A percentile compares a stretch with the other conserved stretches of the same genome.
Conservation (phyloP, 352 stramenopile species). For the Phytopythium helicoides region DNA sequence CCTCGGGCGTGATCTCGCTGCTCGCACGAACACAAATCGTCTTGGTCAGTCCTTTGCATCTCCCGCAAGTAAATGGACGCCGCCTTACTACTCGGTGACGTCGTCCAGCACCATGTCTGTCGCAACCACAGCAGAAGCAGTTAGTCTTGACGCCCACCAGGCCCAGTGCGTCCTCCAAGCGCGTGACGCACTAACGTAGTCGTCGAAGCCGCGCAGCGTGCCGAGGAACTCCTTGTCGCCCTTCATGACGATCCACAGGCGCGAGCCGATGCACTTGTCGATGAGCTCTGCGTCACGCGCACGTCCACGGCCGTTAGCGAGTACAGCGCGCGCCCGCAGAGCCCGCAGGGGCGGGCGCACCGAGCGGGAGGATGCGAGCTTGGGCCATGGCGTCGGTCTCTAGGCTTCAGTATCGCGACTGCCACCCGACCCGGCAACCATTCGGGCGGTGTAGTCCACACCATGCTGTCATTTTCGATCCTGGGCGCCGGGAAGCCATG, state of each 20-base stretch:
- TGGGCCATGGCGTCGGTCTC: conserved; percentile 48
- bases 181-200: conserved; percentile 94
- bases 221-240: conserved; percentile 95
- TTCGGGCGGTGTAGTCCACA: no score
- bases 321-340: not conserved
- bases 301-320: not conserved
- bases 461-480: no score
- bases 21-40: not conserved
- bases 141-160: not conserved
- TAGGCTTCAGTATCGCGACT: conserved; percentile 9
- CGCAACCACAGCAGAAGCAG: not conserved
- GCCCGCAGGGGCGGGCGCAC: conserved; percentile 23
- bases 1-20: conserved; percentile 85
- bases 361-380: conserved; percentile 76
- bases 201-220: conserved; percentile 94
- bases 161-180: not conserved
- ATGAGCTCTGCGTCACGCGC: conserved; percentile 92
- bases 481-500: no score
- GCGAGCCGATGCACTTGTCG: conserved; percentile 98
- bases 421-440: not conserved
- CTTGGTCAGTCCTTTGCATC: not conserved
- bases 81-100: conserved; percentile 91
- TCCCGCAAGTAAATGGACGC: not conserved
- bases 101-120: conserved; percentile 93
- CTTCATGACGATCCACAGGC: conserved; percentile 99